Base-by-base conservation (phyloP, 2,329 filamentous ascomycete species). In the Neospermospora avenae region DNA sequence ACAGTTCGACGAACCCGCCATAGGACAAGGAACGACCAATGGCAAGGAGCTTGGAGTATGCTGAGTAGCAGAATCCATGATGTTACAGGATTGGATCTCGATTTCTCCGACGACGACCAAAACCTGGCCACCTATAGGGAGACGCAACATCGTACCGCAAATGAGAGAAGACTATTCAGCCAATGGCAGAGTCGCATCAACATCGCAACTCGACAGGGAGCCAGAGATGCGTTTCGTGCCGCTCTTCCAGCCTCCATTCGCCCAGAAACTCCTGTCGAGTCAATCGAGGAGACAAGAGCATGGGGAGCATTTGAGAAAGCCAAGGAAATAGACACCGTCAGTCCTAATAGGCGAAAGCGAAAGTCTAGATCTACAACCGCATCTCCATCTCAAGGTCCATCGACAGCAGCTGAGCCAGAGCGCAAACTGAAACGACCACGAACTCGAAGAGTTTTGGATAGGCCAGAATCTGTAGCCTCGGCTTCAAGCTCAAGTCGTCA, bases 221-320 rank as follows among this genome's bases (percentile, higher is more conserved):
- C 87, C 41, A 83, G 81, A 55, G 86, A 88, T 58, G 81, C 87
- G 14, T 95, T 96, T 69, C 83, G 84, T 64, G 83, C 86, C 68
- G 83, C 90, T 45, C 86, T 87, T 58, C 81, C 87, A 60, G 81
- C 81, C 56, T 73, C 87, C 48, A 77, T 87, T 51, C 82, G 85
- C 60, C 72, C 70, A 68, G 77, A 75, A 16, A 82, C 83, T 35
- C 82, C 85, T 44, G 84, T 85, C 39, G 90, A 96, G 74, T 89
- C 88, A 16, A 60, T 7, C 78, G 92, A 96, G 67, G 92, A 96
- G 74, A 81, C 88, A 57, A 82, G 86, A 60, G 91, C 93, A 3
- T 97, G 93, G 95, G 91, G 92, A 63, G 91, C 90, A 20, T 87
- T 98, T 64, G 93, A 97, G 67, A 90, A 88, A 73, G 92, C 90